These are phyloP conservation scores for Xylariaceae sp. DNA, from an alignment of 2,329 filamentous ascomycete genomes.

Conservation along the genomic window DNA sequence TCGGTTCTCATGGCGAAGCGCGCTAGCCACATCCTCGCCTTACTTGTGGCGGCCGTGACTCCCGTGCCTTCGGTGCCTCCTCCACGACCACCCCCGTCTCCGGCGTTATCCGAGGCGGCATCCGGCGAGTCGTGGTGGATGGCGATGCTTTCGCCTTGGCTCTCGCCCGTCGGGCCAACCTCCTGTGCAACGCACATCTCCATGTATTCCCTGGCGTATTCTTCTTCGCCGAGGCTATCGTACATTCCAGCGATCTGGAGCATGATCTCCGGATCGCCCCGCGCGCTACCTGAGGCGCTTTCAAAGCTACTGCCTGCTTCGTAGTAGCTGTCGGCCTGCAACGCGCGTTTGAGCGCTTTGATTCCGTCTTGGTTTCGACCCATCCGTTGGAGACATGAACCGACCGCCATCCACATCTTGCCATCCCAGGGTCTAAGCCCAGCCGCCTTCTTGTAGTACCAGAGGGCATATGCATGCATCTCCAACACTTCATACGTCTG, in stretches of 20 bases:
- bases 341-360: conserved; percentile 89
- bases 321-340: conserved; percentile 87
- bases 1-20: conserved; percentile 76
- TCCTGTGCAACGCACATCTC: conserved; percentile 94
- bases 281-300: conserved; percentile 52
- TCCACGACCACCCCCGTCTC: conserved; percentile 41
- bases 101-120: conserved; percentile 47
- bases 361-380: conserved; percentile 87
- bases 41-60: conserved; percentile 89
- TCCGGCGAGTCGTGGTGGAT: conserved; percentile 62
- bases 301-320: conserved; percentile 66
- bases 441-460: conserved; percentile 96
- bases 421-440: conserved; percentile 93
- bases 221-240: conserved; percentile 76
- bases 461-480: conserved; percentile 96
- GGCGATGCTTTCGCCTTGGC: conserved; percentile 56
- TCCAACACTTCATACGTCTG: conserved; percentile 98
- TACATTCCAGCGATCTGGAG: conserved; percentile 91
- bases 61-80: conserved; percentile 65
- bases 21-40: conserved; percentile 92
- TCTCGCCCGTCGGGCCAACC: conserved; percentile 62
- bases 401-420: conserved; percentile 99
- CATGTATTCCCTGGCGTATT: conserved; percentile 91
- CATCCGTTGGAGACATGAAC: conserved; percentile 89
- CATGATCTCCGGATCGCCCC: conserved; percentile 82